Evolutionary conservation across 768 basidiomycete species (phyloP).

Genomic region (Asterophora lycoperdoides): DNA sequence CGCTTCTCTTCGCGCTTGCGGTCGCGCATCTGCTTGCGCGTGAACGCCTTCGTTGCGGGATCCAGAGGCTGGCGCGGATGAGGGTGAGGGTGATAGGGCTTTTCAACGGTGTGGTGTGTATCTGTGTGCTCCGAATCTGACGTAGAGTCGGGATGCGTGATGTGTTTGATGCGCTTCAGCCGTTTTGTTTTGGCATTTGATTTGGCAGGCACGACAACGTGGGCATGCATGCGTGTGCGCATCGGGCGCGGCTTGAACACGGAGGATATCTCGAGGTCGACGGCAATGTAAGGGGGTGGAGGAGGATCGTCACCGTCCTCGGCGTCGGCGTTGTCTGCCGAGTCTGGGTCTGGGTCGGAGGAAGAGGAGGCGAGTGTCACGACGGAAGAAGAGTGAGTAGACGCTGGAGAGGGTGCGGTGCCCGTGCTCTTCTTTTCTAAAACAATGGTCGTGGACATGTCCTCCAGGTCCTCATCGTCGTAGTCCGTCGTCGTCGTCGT

Average conservation of each 20-base stretch:
- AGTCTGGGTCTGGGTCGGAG: conserved; percentile 35
- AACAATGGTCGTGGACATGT: conserved; percentile 29
- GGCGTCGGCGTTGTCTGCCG: conserved; percentile 27
- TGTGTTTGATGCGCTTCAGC: conserved; percentile 36
- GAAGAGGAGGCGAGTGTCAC: conserved; percentile 49
- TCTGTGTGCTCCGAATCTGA: conserved; percentile 10
- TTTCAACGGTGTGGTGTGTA: background rate
- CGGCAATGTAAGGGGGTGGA: conserved; percentile 25
- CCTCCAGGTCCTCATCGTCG: conserved; percentile 30
- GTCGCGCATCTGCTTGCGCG: conserved; percentile 46
- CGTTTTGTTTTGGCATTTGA: conserved; percentile 35
- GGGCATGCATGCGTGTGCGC: conserved; percentile 35
- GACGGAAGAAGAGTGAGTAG: conserved; percentile 15
- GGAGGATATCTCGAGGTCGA: conserved; percentile 63
- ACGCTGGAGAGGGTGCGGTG: conserved; percentile 17
- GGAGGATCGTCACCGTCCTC: conserved; percentile 20
- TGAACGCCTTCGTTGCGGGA: conserved; percentile 26
- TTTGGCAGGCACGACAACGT: conserved; percentile 30
- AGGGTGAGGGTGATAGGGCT: background rate
- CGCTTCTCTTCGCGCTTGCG: conserved; percentile 47
- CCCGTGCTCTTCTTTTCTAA: conserved; percentile 21
- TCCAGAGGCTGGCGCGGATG: conserved; percentile 1
- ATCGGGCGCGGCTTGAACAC: conserved; percentile 73
- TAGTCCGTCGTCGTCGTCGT: conserved; percentile 31
- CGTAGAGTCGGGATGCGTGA: conserved; percentile 16